Conservation (phyloP, 306 rosid genomes). For the Citrullus colocynthis region DNA sequence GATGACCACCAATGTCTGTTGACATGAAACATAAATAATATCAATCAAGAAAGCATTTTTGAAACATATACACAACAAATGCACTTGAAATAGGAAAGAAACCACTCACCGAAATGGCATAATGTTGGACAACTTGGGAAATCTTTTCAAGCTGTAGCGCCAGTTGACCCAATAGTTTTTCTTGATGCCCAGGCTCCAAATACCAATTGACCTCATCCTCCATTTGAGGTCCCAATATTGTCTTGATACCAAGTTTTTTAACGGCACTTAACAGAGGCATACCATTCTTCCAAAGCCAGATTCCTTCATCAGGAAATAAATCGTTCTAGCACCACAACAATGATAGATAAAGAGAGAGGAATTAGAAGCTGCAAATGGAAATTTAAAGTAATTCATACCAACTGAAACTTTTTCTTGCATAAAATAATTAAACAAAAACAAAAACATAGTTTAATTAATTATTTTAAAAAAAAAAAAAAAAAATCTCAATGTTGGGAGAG, state of each 20-base stretch:
- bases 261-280: constrained; percentile 83
- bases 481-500: no score
- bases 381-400: not conserved
- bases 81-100: constrained; percentile 12
- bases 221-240: constrained; percentile 66
- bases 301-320: constrained; percentile 84
- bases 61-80: not conserved
- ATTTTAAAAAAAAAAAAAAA: no score
- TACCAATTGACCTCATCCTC: constrained; percentile 84
- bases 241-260: constrained; percentile 73
- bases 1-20: constrained; percentile 67
- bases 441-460: not conserved
- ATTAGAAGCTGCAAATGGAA: not conserved
- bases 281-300: constrained; percentile 82
- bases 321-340: constrained; percentile 51
- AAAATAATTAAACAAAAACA: not conserved
- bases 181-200: constrained; percentile 57
- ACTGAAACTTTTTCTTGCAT: not conserved
- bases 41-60: not conserved
- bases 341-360: not conserved
- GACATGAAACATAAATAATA: not conserved
- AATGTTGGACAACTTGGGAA: constrained; percentile 76
- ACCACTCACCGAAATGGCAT: constrained; percentile 80
- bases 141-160: constrained; percentile 63
- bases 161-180: constrained; percentile 68